Percentiles rank a stretch among this genome's conserved stretches.
These are phyloP conservation scores for Multifurca ochricompacta DNA, from an alignment of 768 basidiomycete genomes.

Conservation along the genomic window DNA sequence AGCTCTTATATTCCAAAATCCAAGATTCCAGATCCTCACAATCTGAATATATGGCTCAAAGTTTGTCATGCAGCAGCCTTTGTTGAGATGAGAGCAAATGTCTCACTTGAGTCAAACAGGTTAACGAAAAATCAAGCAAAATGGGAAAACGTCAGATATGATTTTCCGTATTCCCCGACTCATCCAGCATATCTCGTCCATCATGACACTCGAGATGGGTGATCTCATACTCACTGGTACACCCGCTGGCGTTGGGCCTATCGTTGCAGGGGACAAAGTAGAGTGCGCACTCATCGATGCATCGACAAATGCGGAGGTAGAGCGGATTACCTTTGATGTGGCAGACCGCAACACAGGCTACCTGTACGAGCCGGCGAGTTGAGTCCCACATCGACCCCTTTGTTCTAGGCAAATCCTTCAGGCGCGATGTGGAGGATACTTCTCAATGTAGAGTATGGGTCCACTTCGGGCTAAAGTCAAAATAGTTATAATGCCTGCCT, in stretches of 20 bases:
- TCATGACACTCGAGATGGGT: constrained; percentile 97
- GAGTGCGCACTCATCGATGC: constrained; percentile 60
- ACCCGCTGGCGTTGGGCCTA: constrained; percentile 80
- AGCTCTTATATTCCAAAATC: constrained; percentile 80
- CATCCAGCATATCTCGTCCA: constrained; percentile 86
- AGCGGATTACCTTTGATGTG: constrained; percentile 56
- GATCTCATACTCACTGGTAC: constrained; percentile 91
- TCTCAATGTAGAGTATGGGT: background rate
- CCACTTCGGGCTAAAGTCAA: constrained; percentile 25
- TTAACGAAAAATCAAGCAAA: constrained; percentile 82
- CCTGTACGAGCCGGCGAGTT: constrained; percentile 31
- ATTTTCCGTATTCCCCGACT: constrained; percentile 84
- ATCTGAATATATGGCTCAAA: constrained; percentile 70
- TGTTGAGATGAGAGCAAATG: background rate
- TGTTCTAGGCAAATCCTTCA: background rate
- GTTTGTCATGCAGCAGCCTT: constrained; percentile 29
- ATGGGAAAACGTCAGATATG: constrained; percentile 84
- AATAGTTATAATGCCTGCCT: constrained; percentile 34
- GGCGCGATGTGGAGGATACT: background rate
- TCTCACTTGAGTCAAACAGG: constrained; percentile 34
- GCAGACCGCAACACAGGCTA: constrained; percentile 66
- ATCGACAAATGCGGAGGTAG: constrained; percentile 45
- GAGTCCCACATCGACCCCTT: background rate
- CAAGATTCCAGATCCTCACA: constrained; percentile 59
- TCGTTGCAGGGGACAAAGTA: constrained; percentile 69